Base-by-base conservation (phyloP, 257 asterid species). In the Scutellaria barbata region DNA sequence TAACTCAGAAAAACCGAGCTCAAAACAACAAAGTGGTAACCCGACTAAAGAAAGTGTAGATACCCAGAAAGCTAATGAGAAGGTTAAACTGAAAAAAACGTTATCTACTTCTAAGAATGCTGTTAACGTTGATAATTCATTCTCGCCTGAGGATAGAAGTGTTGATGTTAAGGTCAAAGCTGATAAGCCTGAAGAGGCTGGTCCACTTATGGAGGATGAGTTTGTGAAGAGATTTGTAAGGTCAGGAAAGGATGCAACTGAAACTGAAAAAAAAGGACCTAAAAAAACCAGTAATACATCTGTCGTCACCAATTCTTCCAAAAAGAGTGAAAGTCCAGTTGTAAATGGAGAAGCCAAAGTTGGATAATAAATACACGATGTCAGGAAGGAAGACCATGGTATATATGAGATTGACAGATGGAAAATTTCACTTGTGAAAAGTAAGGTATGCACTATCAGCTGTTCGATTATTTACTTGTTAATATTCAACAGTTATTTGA, bases 331-430 rank as follows among this genome's bases (percentile, higher is more conserved):
- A 68, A 83, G 66, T 66, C 56, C 86, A 2, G 73, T 75, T 52
- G 84, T 89, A 74, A 89, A 87, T 78, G 96, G 96, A 79, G 96
- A 87, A 65, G 92, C 95, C 72, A 85, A 85, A 65, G 74, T 85
- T 56, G 90, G 90, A 62, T 88, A 76, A 73, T 37, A 77, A 65
- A 25, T 55, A 66, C 37, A 22, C 58, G 46, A 41, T 46, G 22
- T 56, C 54, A 16, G 56, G 37, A 63, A 16, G 46, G 65, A 76
- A 37, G 69, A 25, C 57, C 67, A 8, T 73, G 51, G 69, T 60
- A 33, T 53, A 41, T 50, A 13, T 33, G 72, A 69, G 54, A 30
- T 48, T 58, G 72, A 47, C 47, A 60, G 52, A 56, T 70, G 66
- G 61, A 46, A 17, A 39, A 51, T 61, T 59, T 50, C 51, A 5